Evolutionary conservation across 1,139 yeast species (phyloP), one percentile per base, ranked within the genome.

Genomic region (Pneumocystis oryctolagi): DNA sequence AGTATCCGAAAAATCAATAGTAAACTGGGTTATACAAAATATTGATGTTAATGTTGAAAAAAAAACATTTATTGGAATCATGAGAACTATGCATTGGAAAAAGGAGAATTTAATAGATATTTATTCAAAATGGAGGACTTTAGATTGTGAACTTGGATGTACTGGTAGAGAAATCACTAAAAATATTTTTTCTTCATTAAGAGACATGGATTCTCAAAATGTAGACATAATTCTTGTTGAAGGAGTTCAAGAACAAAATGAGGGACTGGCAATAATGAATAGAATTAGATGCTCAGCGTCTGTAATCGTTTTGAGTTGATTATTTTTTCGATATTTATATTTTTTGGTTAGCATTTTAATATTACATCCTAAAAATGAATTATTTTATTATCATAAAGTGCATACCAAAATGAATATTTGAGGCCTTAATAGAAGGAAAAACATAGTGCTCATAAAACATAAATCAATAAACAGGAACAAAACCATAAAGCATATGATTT

Each of bases 241-340:
- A 70, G 92, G 92, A 0, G 80, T 88, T 3, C 80, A 78, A 32
- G 88, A 84, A 67, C 73, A 77, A 0, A 78, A 85, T 63, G 94
- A 89, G 70, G 98, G 98, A 0, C 77, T 90, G 63, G 98, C 98
- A 0, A 85, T 92, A 58, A 90, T 92, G 97, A 92, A 92, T 72
- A 76, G 98, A 68, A 77, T 92, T 56, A 78, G 80, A 61, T 92
- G 92, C 72, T 98, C 98, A 2, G 95, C 98, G 0, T 76, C 80
- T 3, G 82, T 79, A 62, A 79, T 76, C 20, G 69, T 78, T 57
- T 32, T 35, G 32, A 55, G 35, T n/a, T 42, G 58, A n/a, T 18
- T 20, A n/a, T 31, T 40, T 18, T 14, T 18, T 18, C 14, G 18
- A 40, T 18, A 40, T 40, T 25, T 47, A 47, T 47, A 47, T 47